These are phyloP conservation scores for Ophiostoma pallidulum DNA, from an alignment of 2,329 filamentous ascomycete genomes.

Conservation along the genomic window DNA sequence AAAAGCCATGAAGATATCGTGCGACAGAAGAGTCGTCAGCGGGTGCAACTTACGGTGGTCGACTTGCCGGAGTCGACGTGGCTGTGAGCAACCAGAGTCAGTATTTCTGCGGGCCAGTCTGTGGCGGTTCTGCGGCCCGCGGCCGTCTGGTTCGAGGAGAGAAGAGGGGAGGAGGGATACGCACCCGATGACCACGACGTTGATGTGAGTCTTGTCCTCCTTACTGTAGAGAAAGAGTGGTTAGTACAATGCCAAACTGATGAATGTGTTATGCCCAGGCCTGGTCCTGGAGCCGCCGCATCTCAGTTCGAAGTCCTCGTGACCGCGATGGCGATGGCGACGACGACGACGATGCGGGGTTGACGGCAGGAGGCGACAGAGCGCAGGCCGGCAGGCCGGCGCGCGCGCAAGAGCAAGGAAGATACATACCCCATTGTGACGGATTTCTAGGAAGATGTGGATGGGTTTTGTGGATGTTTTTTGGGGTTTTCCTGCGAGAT, in stretches of 20 bases:
- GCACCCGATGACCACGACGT: slow-evolving; percentile 42
- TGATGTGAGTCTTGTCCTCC: slow-evolving; percentile 92
- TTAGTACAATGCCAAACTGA: slow-evolving; percentile 14
- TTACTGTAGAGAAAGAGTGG: slow-evolving; percentile 51
- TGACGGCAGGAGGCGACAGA: too few species aligned
- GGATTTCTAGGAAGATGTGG: slow-evolving; percentile 16
- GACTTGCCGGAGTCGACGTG: slow-evolving; percentile 99
- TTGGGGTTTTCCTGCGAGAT: slow-evolving; percentile 1
- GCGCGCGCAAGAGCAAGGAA: neutral
- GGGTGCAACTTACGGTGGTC: slow-evolving; percentile 65
- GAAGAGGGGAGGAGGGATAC: slow-evolving; percentile 5
- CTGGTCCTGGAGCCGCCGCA: too few species aligned
- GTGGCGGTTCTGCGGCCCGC: neutral
- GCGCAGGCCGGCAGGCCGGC: too few species aligned
- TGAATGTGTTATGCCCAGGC: too few species aligned
- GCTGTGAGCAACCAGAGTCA: slow-evolving; percentile 36
- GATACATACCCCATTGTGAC: slow-evolving; percentile 31
- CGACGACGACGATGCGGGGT: neutral
- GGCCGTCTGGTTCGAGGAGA: neutral
- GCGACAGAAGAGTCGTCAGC: neutral
- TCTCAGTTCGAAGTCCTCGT: too few species aligned
- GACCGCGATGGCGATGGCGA: neutral
- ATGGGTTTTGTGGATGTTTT: neutral
- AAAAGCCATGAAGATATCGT: neutral
- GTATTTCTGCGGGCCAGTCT: too few species aligned